Conservation (phyloP, 768 basidiomycete genomes). For the Cystobasidium tubakii region DNA sequence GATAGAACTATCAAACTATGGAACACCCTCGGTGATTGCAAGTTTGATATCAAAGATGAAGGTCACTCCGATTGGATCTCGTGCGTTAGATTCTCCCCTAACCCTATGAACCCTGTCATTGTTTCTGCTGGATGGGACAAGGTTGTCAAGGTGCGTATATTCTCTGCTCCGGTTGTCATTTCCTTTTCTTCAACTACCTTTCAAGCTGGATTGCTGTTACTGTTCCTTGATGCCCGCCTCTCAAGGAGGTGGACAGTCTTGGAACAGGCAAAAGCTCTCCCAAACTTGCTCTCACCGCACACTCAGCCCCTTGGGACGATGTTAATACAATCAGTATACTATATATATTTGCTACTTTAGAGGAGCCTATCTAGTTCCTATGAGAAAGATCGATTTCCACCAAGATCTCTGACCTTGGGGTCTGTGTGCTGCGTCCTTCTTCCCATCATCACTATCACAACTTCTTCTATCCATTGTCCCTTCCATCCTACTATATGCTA, state of each 20-base stretch:
- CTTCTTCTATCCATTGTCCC: neutral
- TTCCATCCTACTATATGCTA: too few species aligned
- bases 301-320: constrained; percentile 47
- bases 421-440: neutral
- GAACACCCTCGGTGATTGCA: constrained; percentile 99
- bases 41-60: constrained; percentile 98
- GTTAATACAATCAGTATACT: constrained; percentile 43
- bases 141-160: constrained; percentile 82
- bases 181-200: too few species aligned
- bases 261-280: neutral
- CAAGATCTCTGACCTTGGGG: constrained; percentile 66
- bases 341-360: constrained; percentile 86
- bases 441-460: neutral
- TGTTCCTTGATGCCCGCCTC: neutral
- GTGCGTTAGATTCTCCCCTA: constrained; percentile 98
- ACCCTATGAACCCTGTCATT: constrained; percentile 93
- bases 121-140: constrained; percentile 99
- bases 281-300: too few species aligned
- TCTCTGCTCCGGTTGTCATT: neutral
- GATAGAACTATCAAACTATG: constrained; percentile 98
- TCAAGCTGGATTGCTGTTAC: too few species aligned
- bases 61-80: constrained; percentile 99
- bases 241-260: neutral
- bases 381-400: constrained; percentile 66
- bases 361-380: constrained; percentile 54